A percentile compares a stretch with the other conserved stretches of the same genome.
phyloP scores from a whole-genome alignment of 2,329 filamentous ascomycete species.

The Diaporthe humulicola region DNA sequence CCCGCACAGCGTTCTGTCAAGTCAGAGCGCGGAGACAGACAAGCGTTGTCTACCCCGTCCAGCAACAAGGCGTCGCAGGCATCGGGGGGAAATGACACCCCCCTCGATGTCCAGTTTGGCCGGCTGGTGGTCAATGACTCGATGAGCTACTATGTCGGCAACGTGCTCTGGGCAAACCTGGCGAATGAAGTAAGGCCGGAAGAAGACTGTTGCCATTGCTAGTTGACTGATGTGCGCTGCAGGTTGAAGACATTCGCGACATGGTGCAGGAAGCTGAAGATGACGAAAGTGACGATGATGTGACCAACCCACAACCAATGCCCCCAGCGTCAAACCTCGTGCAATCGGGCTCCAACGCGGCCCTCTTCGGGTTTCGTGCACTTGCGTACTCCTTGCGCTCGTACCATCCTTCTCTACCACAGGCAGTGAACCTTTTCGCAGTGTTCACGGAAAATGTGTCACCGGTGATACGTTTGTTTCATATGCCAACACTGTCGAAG shows the following conservation, averaged over 20 bases:
- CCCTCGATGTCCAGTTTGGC: conserved; percentile 34
- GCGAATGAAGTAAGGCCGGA: conserved; percentile 34
- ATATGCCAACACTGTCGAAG: conserved; percentile 45
- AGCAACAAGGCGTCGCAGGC: neutral
- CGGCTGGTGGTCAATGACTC: conserved; percentile 36
- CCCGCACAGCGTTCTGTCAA: no score
- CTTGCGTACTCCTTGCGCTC: conserved; percentile 44
- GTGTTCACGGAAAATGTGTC: conserved; percentile 46
- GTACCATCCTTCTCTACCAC: conserved; percentile 44
- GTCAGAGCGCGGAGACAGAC: neutral
- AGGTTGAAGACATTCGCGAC: conserved; percentile 41
- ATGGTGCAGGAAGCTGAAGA: conserved; percentile 36
- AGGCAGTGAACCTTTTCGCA: conserved; percentile 44
- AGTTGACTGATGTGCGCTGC: neutral
- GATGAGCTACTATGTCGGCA: conserved; percentile 42
- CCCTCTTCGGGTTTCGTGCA: conserved; percentile 45
- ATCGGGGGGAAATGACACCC: neutral
- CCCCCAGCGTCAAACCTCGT: neutral
- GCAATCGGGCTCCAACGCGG: conserved; percentile 41
- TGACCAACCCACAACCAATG: neutral
- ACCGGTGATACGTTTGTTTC: conserved; percentile 48
- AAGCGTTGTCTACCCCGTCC: no score
- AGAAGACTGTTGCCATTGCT: fast-evolving
- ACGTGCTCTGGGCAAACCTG: conserved; percentile 39
- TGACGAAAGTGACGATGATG: conserved; percentile 21